Percentiles rank a stretch among this genome's conserved stretches.
Conservation (phyloP, 2,329 filamentous ascomycete genomes). For the Coniochaeta ligniaria region DNA sequence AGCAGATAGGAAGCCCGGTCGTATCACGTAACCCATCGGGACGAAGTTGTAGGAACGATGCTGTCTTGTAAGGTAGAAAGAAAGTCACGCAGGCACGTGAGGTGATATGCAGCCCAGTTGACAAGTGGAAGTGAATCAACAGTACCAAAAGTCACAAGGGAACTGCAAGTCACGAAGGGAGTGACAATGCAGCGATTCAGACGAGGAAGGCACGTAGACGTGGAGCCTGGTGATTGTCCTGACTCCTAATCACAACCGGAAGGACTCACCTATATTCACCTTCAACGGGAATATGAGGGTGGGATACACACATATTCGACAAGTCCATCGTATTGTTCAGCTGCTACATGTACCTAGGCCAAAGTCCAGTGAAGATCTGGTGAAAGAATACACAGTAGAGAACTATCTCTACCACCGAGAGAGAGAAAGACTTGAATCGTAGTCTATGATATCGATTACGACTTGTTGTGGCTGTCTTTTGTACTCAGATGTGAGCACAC, state of each 20-base stretch:
- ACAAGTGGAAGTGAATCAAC: too few relatives aligned
- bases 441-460: neutral
- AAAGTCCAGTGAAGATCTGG: neutral
- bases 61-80: too few relatives aligned
- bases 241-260: neutral
- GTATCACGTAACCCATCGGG: neutral
- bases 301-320: neutral
- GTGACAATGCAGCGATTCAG: neutral
- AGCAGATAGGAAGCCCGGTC: neutral
- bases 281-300: neutral
- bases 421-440: neutral
- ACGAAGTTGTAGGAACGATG: neutral
- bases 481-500: too few relatives aligned
- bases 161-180: neutral
- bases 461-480: too few relatives aligned
- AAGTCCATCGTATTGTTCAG: neutral
- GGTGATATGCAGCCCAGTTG: too few relatives aligned
- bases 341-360: neutral
- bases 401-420: neutral
- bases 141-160: neutral
- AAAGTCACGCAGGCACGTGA: too few relatives aligned
- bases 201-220: neutral
- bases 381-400: neutral
- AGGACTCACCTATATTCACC: neutral
- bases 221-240: neutral